Evolutionary conservation across 23 red algal species (phyloP).

Genomic region (Gracilaria caudata): DNA sequence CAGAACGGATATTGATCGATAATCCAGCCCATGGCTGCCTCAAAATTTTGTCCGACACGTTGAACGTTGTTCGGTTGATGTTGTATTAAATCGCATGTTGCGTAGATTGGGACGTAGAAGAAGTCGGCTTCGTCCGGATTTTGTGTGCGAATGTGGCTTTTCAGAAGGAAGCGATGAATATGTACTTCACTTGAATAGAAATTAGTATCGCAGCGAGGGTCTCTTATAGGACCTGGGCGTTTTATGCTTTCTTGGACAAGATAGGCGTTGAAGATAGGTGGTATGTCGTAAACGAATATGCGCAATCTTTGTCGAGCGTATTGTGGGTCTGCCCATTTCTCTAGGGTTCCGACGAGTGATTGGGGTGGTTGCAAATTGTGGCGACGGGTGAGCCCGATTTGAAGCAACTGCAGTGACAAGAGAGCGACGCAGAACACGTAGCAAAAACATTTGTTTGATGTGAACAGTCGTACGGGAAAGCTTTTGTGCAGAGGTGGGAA

Average conservation of each 20-base stretch:
- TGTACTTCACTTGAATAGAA: constrained; percentile 65
- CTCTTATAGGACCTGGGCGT: constrained; percentile 48
- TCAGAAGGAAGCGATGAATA: constrained; percentile 47
- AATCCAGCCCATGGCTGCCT: constrained; percentile 43
- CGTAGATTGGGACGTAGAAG: constrained; percentile 75
- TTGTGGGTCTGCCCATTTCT: constrained; percentile 19
- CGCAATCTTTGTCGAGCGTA: constrained; percentile 23
- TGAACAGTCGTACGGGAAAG: no score
- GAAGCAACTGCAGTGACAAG: background rate
- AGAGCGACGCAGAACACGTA: no score
- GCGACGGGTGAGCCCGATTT: background rate
- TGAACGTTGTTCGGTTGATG: constrained; percentile 63
- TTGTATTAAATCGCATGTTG: constrained; percentile 52
- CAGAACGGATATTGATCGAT: constrained; percentile 40
- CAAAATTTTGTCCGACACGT: constrained; percentile 50
- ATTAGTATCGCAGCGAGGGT: constrained; percentile 50
- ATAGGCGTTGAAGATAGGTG: constrained; percentile 50
- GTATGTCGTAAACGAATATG: constrained; percentile 76
- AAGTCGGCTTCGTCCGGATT: constrained; percentile 60
- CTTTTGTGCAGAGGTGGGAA: no score
- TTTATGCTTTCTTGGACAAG: constrained; percentile 59
- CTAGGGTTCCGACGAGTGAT: constrained; percentile 8
- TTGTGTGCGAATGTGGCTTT: constrained; percentile 38
- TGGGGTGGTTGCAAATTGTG: background rate
- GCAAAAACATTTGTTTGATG: background rate